These are phyloP conservation scores for Backusella tarrabulga DNA, from an alignment of 192 early-diverging fungal species.

Conservation along the genomic window DNA sequence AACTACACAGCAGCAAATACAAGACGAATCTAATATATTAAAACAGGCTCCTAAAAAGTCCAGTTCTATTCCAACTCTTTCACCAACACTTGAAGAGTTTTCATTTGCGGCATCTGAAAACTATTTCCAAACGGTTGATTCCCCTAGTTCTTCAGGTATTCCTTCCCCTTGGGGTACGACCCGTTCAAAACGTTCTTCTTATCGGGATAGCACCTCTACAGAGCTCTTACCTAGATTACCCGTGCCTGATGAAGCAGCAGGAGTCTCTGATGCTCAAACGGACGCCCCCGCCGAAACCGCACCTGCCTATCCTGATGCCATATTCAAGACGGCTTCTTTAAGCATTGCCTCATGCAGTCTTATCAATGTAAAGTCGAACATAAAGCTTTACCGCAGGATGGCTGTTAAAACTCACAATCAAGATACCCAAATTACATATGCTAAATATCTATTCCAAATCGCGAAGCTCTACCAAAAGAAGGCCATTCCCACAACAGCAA, in stretches of 20 bases:
- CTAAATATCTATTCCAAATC: slow-evolving; percentile 73
- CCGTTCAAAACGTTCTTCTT: not conserved
- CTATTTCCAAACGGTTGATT: not conserved
- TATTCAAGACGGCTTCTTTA: not conserved
- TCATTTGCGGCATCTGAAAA: slow-evolving; percentile 3
- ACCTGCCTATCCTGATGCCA: not conserved
- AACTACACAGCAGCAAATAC: not conserved
- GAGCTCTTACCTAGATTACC: not conserved
- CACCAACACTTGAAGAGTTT: not conserved
- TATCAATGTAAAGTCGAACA: slow-evolving; percentile 18
- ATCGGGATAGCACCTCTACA: not conserved
- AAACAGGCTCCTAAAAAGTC: not conserved
- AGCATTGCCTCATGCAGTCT: slow-evolving; percentile 33
- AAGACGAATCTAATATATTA: not conserved
- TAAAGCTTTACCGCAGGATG: slow-evolving; percentile 73
- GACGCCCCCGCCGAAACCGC: not conserved
- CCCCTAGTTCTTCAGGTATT: slow-evolving; percentile 2
- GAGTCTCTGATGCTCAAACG: not conserved
- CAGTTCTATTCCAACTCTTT: not conserved
- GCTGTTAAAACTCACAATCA: slow-evolving; percentile 77
- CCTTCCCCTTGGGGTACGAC: slow-evolving; percentile 16
- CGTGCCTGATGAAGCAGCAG: not conserved
- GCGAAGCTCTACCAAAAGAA: slow-evolving; percentile 42
- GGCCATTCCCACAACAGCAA: not conserved
- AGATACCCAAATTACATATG: slow-evolving; percentile 71